phyloP scores from a whole-genome alignment of 1,284 basidiomycete species.

The Moesziomyces parantarcticus region DNA sequence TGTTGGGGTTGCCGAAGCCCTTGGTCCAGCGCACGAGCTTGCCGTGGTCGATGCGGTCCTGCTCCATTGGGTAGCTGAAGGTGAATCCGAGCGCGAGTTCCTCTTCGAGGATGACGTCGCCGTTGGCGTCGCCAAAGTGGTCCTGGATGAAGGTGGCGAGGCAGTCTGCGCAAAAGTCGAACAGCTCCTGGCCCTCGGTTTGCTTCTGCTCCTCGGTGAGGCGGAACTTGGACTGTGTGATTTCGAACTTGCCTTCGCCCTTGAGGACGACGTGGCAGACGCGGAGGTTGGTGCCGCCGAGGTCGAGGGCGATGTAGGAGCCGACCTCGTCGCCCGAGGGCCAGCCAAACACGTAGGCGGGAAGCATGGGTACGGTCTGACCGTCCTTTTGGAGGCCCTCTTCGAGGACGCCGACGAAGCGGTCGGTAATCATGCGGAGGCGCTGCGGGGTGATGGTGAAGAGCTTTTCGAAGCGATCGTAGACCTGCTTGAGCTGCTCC shows the following conservation, averaged over 20 bases:
- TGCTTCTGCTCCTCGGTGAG: constrained; percentile 98
- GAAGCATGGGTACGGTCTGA: constrained; percentile 94
- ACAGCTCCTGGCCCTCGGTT: constrained; percentile 90
- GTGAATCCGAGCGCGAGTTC: constrained; percentile 91
- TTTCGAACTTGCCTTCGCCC: constrained; percentile 94
- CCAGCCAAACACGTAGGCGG: constrained; percentile 97
- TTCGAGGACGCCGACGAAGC: constrained; percentile 92
- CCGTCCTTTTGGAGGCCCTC: constrained; percentile 82
- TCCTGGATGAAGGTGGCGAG: constrained; percentile 86
- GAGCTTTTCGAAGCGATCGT: constrained; percentile 55
- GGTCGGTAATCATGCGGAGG: constrained; percentile 79
- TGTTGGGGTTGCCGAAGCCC: constrained; percentile 91
- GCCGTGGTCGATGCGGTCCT: constrained; percentile 93
- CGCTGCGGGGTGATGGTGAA: constrained; percentile 62
- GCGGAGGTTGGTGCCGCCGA: constrained; percentile 92
- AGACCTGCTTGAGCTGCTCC: constrained; percentile 55
- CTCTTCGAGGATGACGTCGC: constrained; percentile 76
- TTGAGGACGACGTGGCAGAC: constrained; percentile 94
- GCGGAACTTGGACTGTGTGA: constrained; percentile 96
- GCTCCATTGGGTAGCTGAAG: constrained; percentile 73
- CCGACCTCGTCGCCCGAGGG: constrained; percentile 89
- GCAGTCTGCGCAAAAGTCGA: constrained; percentile 97
- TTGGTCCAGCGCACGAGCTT: constrained; percentile 98
- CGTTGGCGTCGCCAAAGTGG: constrained; percentile 73
- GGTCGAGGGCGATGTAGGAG: constrained; percentile 91